phyloP scores from a whole-genome alignment of 2,329 filamentous ascomycete species.

The Trichoderma sp. region DNA sequence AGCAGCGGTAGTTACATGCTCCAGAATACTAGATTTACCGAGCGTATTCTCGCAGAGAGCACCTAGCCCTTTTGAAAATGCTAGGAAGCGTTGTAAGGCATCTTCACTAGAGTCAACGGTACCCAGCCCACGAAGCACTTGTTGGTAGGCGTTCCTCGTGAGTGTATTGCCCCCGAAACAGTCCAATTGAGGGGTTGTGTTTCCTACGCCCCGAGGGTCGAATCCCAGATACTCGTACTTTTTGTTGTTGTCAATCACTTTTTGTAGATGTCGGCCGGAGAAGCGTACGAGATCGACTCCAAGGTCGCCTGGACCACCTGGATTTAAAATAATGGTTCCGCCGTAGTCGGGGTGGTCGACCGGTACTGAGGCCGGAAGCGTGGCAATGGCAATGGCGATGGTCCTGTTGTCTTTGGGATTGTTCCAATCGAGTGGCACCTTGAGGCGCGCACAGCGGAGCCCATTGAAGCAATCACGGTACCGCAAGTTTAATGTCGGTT shows the following conservation, averaged over 20 bases:
- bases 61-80: neutral
- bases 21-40: constrained; percentile 35
- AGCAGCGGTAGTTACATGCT: constrained; percentile 41
- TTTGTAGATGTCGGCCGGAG: constrained; percentile 36
- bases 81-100: too few relatives aligned
- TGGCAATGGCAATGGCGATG: constrained; percentile 46
- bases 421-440: constrained; percentile 48
- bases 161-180: constrained; percentile 38
- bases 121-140: too few relatives aligned
- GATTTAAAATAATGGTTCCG: constrained; percentile 49
- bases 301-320: constrained; percentile 49
- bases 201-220: constrained; percentile 47
- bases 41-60: constrained; percentile 7
- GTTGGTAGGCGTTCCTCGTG: too few relatives aligned
- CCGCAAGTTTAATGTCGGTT: too few relatives aligned
- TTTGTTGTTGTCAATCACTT: constrained; percentile 33
- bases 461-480: constrained; percentile 41
- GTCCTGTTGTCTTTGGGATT: constrained; percentile 35
- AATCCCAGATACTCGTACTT: constrained; percentile 49
- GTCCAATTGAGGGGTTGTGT: constrained; percentile 43
- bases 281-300: constrained; percentile 40
- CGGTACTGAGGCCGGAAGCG: constrained; percentile 44
- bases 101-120: too few relatives aligned
- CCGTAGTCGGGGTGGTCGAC: constrained; percentile 43
- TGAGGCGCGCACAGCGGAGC: constrained; percentile 46